A percentile compares a stretch with the other conserved stretches of the same genome.
Conservation (phyloP, 2,329 filamentous ascomycete genomes). For the Aspergillus felis region DNA sequence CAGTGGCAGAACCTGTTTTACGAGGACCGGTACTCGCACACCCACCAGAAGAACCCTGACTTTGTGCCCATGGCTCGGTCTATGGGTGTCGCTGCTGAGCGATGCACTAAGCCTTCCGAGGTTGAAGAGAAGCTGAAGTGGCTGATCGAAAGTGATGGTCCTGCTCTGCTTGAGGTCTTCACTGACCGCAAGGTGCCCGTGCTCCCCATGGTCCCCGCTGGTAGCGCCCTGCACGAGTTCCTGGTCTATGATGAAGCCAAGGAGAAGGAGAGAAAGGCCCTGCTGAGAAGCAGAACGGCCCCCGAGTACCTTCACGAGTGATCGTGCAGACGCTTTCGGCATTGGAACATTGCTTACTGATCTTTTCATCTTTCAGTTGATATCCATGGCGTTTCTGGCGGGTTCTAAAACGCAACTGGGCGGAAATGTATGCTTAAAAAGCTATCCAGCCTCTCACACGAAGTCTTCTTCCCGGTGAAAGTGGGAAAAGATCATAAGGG, state of each 20-base stretch:
- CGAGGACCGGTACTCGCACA: slow-evolving; percentile 86
- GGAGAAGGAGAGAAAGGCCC: slow-evolving; percentile 62
- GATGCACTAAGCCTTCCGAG: slow-evolving; percentile 70
- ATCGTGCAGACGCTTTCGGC: slow-evolving; percentile 17
- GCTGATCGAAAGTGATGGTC: slow-evolving; percentile 86
- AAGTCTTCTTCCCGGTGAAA: neutral
- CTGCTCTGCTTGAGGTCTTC: slow-evolving; percentile 85
- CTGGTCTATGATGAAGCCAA: slow-evolving; percentile 77
- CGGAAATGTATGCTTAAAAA: slow-evolving; percentile 8
- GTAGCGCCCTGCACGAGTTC: slow-evolving; percentile 86
- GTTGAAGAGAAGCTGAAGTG: slow-evolving; percentile 75
- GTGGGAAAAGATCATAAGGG: neutral
- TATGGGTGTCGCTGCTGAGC: slow-evolving; percentile 77
- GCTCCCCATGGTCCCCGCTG: slow-evolving; percentile 93
- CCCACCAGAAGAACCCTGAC: slow-evolving; percentile 91
- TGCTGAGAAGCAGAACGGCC: slow-evolving; percentile 50
- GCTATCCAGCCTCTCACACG: slow-evolving; percentile 1
- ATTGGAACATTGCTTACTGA: slow-evolving; percentile 21
- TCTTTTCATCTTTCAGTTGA: slow-evolving; percentile 32
- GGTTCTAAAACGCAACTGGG: slow-evolving; percentile 33
- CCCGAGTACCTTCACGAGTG: slow-evolving; percentile 18
- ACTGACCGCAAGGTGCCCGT: slow-evolving; percentile 79
- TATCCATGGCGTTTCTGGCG: slow-evolving; percentile 42
- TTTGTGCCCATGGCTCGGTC: slow-evolving; percentile 90
- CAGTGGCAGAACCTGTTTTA: slow-evolving; percentile 99